Conservation (phyloP, 192 early-diverging fungal species). For the Funneliformis mosseae region DNA sequence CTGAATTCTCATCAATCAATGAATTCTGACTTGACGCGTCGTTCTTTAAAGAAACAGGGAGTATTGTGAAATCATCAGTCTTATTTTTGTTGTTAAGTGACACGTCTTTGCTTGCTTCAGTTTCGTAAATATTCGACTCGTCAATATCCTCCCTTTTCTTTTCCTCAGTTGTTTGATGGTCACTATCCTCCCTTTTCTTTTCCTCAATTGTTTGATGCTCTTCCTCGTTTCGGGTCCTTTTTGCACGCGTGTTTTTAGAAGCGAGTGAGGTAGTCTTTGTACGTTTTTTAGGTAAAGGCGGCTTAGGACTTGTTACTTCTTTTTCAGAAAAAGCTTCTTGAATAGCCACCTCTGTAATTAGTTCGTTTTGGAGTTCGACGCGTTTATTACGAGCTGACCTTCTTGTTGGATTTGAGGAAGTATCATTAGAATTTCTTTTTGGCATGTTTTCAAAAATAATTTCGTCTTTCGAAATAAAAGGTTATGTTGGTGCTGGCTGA, state of each 20-base stretch:
- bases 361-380: neutral
- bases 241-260: neutral
- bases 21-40: no score
- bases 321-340: neutral
- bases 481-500: no score
- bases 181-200: neutral
- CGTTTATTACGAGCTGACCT: neutral
- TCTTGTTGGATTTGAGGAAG: neutral
- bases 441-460: no score
- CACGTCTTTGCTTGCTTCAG: neutral
- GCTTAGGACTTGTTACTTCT: neutral
- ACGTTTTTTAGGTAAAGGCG: neutral
- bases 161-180: neutral
- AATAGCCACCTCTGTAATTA: neutral
- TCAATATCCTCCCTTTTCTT: neutral
- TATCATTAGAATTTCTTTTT: no score
- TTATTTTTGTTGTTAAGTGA: no score
- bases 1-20: neutral
- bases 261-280: neutral
- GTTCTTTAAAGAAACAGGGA: no score
- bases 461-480: no score
- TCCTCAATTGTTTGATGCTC: neutral
- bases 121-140: neutral
- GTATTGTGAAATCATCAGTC: no score
- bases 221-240: neutral